Conservation (phyloP, 306 rosid species). For the Cicer pinnatifidum region DNA sequence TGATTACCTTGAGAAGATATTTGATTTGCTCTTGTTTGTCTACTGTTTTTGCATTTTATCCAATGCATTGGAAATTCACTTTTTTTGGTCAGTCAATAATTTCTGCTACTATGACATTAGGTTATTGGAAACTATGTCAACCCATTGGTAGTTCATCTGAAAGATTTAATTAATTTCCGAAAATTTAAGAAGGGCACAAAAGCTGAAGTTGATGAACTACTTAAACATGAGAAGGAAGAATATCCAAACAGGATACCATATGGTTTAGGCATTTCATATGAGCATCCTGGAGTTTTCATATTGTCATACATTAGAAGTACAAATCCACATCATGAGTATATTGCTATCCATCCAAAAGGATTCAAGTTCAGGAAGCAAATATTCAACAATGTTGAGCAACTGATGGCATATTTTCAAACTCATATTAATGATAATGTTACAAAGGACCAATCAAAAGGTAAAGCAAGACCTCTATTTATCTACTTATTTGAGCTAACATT, state of each 20-base stretch:
- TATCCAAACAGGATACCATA: conserved; percentile 53
- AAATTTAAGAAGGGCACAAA: conserved; percentile 59
- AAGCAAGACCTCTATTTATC: conserved; percentile 28
- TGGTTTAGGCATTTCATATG: conserved; percentile 54
- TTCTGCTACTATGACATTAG: conserved; percentile 37
- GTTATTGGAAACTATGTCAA: conserved; percentile 51
- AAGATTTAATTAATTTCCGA: conserved; percentile 46
- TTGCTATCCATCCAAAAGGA: conserved; percentile 57
- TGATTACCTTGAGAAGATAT: conserved; percentile 33
- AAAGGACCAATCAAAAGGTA: conserved; percentile 37
- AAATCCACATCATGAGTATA: conserved; percentile 53
- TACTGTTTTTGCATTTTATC: conserved; percentile 17
- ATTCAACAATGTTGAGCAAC: conserved; percentile 47
- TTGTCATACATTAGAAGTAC: conserved; percentile 54
- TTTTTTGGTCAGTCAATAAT: conserved; percentile 23
- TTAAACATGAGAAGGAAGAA: conserved; percentile 53
- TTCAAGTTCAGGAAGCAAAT: conserved; percentile 60
- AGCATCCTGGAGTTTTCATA: conserved; percentile 58
- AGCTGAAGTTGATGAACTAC: conserved; percentile 51
- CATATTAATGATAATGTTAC: conserved; percentile 51
- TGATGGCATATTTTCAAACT: conserved; percentile 53
- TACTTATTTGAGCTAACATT: conserved; percentile 28
- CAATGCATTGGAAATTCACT: conserved; percentile 26
- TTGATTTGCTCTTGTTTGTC: conserved; percentile 24
- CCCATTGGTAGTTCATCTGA: conserved; percentile 54